Evolutionary conservation across 164 flowering plant genomes (phyloP).

Genomic region (grape (Vitis vinifera)): ASM3070453v1 NC_081817.1:28470001-28470500

Average conservation of each 20-base stretch:
- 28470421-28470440: slow-evolving; percentile 18
- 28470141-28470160: not conserved
- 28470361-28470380: not conserved
- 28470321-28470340: slow-evolving; percentile 20
- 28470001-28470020: no score
- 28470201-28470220: slow-evolving; percentile 98
- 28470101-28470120: no score
- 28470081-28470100: no score
- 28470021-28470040: no score
- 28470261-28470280: slow-evolving; percentile 87
- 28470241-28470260: slow-evolving; percentile 70
- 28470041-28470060: no score
- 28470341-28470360: no score
- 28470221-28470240: slow-evolving; percentile 90
- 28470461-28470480: slow-evolving; percentile 25
- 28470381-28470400: slow-evolving; percentile 47
- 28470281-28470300: slow-evolving; percentile 69
- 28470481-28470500: slow-evolving; percentile 27
- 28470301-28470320: slow-evolving; percentile 18
- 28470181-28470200: slow-evolving; percentile 48
- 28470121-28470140: no score
- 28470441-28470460: slow-evolving; percentile 12
- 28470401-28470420: slow-evolving; percentile 61
- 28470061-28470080: no score
- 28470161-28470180: not conserved